These are phyloP conservation scores for Ophiostoma angusticollis DNA, from an alignment of 2,329 filamentous ascomycete species.

Conservation along the genomic window DNA sequence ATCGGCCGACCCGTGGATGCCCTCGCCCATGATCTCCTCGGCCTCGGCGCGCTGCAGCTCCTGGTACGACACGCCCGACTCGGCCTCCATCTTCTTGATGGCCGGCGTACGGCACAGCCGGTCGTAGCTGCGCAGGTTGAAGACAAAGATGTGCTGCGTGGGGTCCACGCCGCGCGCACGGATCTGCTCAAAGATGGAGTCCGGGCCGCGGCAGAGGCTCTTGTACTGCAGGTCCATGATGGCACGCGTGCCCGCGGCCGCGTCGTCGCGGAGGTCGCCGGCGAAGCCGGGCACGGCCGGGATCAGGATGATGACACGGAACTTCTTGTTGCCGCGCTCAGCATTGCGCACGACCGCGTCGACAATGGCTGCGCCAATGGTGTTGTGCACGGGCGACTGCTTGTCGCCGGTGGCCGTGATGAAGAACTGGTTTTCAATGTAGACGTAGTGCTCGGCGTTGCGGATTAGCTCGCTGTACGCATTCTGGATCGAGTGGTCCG, in stretches of 20 bases:
- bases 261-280: constrained; percentile 72
- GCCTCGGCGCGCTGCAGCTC: constrained; percentile 80
- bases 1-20: constrained; percentile 48
- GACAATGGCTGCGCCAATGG: constrained; percentile 77
- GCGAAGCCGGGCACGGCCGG: constrained; percentile 90
- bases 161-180: constrained; percentile 62
- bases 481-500: constrained; percentile 76
- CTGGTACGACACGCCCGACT: constrained; percentile 68
- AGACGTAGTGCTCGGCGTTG: constrained; percentile 82
- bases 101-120: constrained; percentile 71
- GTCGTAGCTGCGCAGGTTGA: constrained; percentile 88
- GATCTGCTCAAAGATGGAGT: constrained; percentile 80
- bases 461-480: constrained; percentile 76
- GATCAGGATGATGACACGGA: constrained; percentile 80
- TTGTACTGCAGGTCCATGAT: constrained; percentile 99
- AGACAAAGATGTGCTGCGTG: constrained; percentile 72
- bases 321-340: constrained; percentile 66
- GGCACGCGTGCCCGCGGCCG: constrained; percentile 72
- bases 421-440: constrained; percentile 99
- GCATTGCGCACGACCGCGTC: constrained; percentile 73
- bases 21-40: constrained; percentile 71
- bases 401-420: constrained; percentile 88
- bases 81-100: constrained; percentile 62
- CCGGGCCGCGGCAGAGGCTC: constrained; percentile 79
- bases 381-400: constrained; percentile 75